These are phyloP conservation scores for Scedosporium apiospermum DNA, from an alignment of 2,329 filamentous ascomycete species.

Conservation along the genomic window DNA sequence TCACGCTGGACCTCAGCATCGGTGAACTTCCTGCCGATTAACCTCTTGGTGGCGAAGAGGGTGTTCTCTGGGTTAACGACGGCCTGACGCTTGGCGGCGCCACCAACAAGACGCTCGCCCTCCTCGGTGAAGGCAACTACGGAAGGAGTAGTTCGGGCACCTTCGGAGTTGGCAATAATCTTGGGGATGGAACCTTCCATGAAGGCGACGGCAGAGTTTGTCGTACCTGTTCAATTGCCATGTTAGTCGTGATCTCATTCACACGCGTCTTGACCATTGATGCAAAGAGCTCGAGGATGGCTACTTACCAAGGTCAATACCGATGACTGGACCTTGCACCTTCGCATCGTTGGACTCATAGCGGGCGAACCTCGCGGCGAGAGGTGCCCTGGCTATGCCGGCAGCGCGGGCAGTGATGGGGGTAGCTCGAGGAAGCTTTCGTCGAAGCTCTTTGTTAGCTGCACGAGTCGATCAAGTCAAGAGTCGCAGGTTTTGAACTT, in stretches of 20 bases:
- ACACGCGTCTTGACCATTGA: background rate
- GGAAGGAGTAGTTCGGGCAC: slow-evolving; percentile 84
- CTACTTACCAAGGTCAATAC: slow-evolving; percentile 84
- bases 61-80: slow-evolving; percentile 99
- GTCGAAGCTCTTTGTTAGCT: slow-evolving; percentile 16
- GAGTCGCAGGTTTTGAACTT: slow-evolving; percentile 30
- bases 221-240: slow-evolving; percentile 53
- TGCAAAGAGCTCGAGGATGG: background rate
- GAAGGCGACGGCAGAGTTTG: slow-evolving; percentile 92
- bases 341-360: slow-evolving; percentile 64
- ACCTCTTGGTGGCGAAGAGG: slow-evolving; percentile 95
- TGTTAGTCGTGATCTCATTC: background rate
- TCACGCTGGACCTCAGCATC: slow-evolving; percentile 92
- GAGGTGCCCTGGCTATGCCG: slow-evolving; percentile 57
- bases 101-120: slow-evolving; percentile 92
- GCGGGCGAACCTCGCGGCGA: slow-evolving; percentile 64
- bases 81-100: slow-evolving; percentile 94
- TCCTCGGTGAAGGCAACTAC: slow-evolving; percentile 94
- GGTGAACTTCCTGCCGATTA: slow-evolving; percentile 95
- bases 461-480: background rate
- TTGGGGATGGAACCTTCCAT: slow-evolving; percentile 95
- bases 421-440: slow-evolving; percentile 67
- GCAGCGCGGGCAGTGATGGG: slow-evolving; percentile 59
- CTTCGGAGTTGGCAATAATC: slow-evolving; percentile 97
- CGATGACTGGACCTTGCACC: slow-evolving; percentile 92